Evolutionary conservation across 129 eudicot species (phyloP), one percentile per base, ranked within the genome.

Genomic region (Flaveria robusta): DNA sequence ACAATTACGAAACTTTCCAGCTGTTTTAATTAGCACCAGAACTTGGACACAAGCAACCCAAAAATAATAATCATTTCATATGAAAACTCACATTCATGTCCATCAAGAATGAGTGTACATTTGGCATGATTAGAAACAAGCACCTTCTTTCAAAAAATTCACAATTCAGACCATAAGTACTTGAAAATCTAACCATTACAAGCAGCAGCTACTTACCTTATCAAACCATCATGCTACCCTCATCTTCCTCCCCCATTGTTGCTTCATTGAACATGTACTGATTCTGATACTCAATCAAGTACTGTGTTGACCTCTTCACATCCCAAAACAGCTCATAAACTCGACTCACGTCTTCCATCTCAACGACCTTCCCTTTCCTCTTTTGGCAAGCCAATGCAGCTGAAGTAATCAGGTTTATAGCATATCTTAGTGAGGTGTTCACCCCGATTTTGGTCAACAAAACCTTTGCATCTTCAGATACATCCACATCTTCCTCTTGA

Each of bases 401-500:
- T 1, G 96, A 74, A 0, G 96, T 92, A 31, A 92, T 92, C 26
- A 92, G 83, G 72, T 92, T 85, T 27, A 92, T 92, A 52, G 96
- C 94, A 31, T 92, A 92, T 60, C 98, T 88, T 68, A 92, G 66
- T 0, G 92, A 86, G 0, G 98, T 88, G 37, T 90, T 91, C 9
- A 79, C 93, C 64, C 94, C 98, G n/a, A 92, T 92, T 78, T 86
- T 92, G 12, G 98, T 92, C 86, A 92, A 60, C 81, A 92, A 67
- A 64, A 81, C 85, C 60, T 86, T 90, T 19, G 94, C 98, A 60
- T 92, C 98, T 69, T 88, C 98, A 9, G 98, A 86, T 82, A 92
- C 87, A n/a, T 92, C 98, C 27, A 92, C 94, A 27, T 92, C 98
- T 54, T 92, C 96, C 84, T 92, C 98, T 68, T 83, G 90, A 85